Evolutionary conservation across 2,329 filamentous ascomycete species (phyloP), one percentile per base, ranked within the genome.

Genomic region (Phialemoniopsis sp.): DNA sequence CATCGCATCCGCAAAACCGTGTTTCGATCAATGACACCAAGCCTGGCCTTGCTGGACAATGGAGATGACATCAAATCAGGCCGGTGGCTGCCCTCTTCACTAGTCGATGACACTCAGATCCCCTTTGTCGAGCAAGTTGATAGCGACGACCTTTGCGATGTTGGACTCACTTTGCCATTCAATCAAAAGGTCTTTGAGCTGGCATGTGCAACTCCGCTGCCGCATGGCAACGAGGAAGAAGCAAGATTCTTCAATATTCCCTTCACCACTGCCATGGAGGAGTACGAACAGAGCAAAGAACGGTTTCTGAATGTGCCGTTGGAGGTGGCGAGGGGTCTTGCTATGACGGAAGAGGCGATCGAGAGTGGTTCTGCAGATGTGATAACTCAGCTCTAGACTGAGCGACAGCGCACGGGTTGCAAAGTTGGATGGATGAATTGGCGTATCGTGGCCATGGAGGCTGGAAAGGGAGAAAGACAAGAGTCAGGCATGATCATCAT

Each of bases 271-370:
- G 34, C 39, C 37, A 58, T 62, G 56, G 59, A 62, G 46, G 43
- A 53, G 29, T 47, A 54, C 12, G 61, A 64, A 37, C 43, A 55
- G 13, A 39, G 47, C 18, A 52, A 58, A 30, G 56, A 55, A 3
- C 43, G 40, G 13, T 66, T 66, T 43, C 59, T 60, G 5, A 56
- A 61, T 29, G 61, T 66, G 17, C 62, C 65, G 31, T 52, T 76
- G 3, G 64, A 70, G 21, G 69, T 78, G 2, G 60, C 64, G 4
- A 64, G 69, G 13, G 77, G 76, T 3, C 62, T 81, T 5, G 75
- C 76, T 2, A 53, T 82, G 18, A 70, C 71, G 4, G 76, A 82
- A 50, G 76, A 80, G 52, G 72, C 68, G 32, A 66, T 77, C 13
- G 67, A 68, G 44, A 57, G 64, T 26, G 66, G 70, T 14, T 52